Conservation (phyloP, 345 rosid genomes). For the Camelina neglecta region DNA sequence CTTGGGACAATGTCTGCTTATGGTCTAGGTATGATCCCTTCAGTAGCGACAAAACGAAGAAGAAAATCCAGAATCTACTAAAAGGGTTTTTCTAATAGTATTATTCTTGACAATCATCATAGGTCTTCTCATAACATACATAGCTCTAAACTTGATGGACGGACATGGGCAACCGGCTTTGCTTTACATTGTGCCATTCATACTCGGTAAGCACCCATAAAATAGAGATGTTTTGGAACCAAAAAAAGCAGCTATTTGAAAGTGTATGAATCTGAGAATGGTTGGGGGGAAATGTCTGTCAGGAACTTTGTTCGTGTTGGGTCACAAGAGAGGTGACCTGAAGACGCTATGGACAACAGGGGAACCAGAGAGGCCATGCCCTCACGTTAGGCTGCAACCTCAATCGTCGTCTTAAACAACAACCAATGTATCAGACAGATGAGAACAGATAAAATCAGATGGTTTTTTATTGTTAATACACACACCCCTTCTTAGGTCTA, state of each 20-base stretch:
- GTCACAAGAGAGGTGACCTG: conserved; percentile 84
- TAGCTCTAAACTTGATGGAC: conserved; percentile 96
- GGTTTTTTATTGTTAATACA: conserved; percentile 41
- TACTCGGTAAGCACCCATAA: conserved; percentile 64
- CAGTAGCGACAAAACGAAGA: background rate
- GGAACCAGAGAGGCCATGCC: conserved; percentile 76
- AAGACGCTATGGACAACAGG: conserved; percentile 83
- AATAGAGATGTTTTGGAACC: background rate
- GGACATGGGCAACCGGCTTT: conserved; percentile 99
- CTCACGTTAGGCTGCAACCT: conserved; percentile 65
- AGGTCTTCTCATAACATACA: conserved; percentile 91
- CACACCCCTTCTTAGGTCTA: conserved; percentile 37
- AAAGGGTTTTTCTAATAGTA: background rate
- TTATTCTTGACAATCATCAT: conserved; percentile 26
- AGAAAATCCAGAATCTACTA: background rate
- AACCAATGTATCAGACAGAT: background rate
- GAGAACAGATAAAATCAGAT: background rate
- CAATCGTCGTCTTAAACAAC: conserved; percentile 30
- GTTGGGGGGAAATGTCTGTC: conserved; percentile 6
- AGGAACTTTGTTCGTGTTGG: conserved; percentile 80
- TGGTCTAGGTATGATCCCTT: conserved; percentile 61
- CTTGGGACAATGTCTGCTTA: conserved; percentile 91
- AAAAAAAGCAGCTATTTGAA: background rate
- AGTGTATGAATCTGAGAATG: background rate
- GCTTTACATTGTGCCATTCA: conserved; percentile 96